A percentile compares a stretch with the other conserved stretches of the same genome.
Evolutionary conservation across 139 green algal species (phyloP).

Genomic region (Picochlorum sp.): DNA sequence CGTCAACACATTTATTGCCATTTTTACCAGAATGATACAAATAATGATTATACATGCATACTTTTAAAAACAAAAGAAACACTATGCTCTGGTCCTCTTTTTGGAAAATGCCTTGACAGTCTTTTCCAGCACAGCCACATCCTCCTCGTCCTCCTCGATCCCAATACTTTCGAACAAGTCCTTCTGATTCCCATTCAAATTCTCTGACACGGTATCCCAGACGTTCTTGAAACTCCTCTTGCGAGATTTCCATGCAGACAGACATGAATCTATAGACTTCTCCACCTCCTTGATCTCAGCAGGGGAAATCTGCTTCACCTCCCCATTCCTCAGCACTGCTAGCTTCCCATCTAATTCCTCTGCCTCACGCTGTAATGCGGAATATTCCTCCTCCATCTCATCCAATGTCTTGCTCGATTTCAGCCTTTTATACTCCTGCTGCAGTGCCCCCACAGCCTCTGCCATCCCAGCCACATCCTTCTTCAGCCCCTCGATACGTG

Average conservation of each 20-base stretch:
- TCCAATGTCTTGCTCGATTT: slow-evolving; percentile 19
- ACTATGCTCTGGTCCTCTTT: not conserved
- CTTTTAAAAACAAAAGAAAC: too few relatives aligned
- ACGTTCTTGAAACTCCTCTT: slow-evolving; percentile 51
- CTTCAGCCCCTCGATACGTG: not conserved
- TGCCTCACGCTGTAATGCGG: slow-evolving; percentile 10
- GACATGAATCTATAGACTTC: not conserved
- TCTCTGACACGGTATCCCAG: slow-evolving; percentile 62
- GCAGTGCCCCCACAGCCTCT: too few relatives aligned
- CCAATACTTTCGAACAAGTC: slow-evolving; percentile 77
- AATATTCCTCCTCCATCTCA: slow-evolving; percentile 23
- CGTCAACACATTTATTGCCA: not conserved
- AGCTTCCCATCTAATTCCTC: slow-evolving; percentile 13
- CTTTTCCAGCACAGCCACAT: not conserved
- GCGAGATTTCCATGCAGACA: slow-evolving; percentile 17
- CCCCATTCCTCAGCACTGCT: slow-evolving; percentile 4
- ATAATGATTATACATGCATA: too few relatives aligned
- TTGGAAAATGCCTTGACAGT: not conserved
- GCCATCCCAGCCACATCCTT: not conserved
- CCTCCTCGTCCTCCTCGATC: slow-evolving; percentile 64
- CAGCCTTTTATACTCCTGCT: too few relatives aligned
- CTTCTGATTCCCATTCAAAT: slow-evolving; percentile 59
- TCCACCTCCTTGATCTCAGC: slow-evolving; percentile 14
- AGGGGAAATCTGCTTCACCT: slow-evolving; percentile 13
- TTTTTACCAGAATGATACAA: not conserved